Evolutionary conservation across 23 red algal genomes (phyloP).

Genomic region (Gracilaria gracilis): DNA sequence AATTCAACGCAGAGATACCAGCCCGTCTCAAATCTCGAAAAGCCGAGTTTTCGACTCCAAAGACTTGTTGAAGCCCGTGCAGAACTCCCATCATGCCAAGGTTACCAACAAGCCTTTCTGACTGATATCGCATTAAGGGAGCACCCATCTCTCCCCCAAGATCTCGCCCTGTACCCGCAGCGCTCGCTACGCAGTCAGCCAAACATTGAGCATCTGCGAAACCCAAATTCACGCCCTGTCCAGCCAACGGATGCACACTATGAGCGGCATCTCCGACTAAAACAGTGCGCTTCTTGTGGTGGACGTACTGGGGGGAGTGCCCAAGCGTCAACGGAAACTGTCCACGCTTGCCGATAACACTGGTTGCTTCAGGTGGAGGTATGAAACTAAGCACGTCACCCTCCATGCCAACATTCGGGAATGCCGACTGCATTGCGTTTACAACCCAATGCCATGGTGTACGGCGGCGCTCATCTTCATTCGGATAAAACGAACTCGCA

Average conservation of each 20-base stretch:
- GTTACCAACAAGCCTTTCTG: slow-evolving; percentile 65
- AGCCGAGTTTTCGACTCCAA: slow-evolving; percentile 8
- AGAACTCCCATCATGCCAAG: slow-evolving; percentile 67
- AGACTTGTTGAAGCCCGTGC: slow-evolving; percentile 65
- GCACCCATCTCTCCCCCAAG: slow-evolving; percentile 71
- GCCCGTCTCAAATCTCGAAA: slow-evolving; percentile 23
- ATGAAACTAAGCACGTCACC: not conserved
- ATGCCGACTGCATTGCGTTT: slow-evolving; percentile 14
- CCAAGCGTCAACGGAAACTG: slow-evolving; percentile 73
- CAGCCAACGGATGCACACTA: slow-evolving; percentile 93
- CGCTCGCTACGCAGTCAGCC: slow-evolving; percentile 46
- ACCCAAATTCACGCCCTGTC: slow-evolving; percentile 98
- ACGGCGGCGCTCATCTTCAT: not conserved
- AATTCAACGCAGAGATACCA: slow-evolving; percentile 57
- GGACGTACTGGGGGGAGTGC: slow-evolving; percentile 65
- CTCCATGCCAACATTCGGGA: not conserved
- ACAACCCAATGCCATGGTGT: slow-evolving; percentile 1
- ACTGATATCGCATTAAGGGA: slow-evolving; percentile 61
- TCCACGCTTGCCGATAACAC: slow-evolving; percentile 38
- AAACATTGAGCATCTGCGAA: slow-evolving; percentile 82
- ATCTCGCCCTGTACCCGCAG: slow-evolving; percentile 69
- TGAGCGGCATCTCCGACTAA: slow-evolving; percentile 98
- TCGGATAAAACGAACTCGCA: slow-evolving; percentile 16
- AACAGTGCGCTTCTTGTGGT: slow-evolving; percentile 66
- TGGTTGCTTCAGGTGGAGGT: slow-evolving; percentile 30